Evolutionary conservation across 192 early-diverging fungal species (phyloP).

Genomic region (Backusella macrospora): DNA sequence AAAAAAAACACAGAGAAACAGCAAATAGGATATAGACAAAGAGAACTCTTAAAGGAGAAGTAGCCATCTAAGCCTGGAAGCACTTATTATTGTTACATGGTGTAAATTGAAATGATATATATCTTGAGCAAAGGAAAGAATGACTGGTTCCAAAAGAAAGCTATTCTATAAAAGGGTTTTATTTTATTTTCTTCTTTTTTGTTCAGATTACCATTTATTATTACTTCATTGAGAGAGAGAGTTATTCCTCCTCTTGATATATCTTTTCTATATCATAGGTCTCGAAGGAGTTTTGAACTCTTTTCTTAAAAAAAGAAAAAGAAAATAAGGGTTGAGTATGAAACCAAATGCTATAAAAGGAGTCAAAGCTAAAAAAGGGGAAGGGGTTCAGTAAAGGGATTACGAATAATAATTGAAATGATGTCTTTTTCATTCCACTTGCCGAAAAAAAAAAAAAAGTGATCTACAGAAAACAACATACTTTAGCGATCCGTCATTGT

Average conservation of each 20-base stretch:
- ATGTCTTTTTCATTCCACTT: background rate
- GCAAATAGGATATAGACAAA: too few species aligned
- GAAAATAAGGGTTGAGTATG: background rate
- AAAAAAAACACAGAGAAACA: too few species aligned
- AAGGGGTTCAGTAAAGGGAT: background rate
- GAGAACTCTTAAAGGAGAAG: background rate
- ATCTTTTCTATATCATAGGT: too few species aligned
- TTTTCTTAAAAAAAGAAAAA: too few species aligned
- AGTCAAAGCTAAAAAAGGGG: background rate
- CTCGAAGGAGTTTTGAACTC: too few species aligned
- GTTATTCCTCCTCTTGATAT: too few species aligned
- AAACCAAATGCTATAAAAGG: background rate
- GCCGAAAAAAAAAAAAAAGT: background rate
- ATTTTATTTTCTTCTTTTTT: conserved; percentile 4
- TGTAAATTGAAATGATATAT: background rate
- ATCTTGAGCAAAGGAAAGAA: background rate
- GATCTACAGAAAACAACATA: background rate
- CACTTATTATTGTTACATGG: background rate
- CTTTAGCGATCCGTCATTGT: background rate
- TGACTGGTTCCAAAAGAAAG: background rate
- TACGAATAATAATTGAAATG: conserved; percentile 3
- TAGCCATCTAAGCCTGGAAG: background rate
- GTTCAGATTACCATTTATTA: background rate
- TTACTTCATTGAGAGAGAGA: too few species aligned
- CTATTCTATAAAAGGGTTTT: conserved; percentile 5